Base-by-base conservation (phyloP, 176 grass and related monocot species). In the Bromus sterilis region DNA sequence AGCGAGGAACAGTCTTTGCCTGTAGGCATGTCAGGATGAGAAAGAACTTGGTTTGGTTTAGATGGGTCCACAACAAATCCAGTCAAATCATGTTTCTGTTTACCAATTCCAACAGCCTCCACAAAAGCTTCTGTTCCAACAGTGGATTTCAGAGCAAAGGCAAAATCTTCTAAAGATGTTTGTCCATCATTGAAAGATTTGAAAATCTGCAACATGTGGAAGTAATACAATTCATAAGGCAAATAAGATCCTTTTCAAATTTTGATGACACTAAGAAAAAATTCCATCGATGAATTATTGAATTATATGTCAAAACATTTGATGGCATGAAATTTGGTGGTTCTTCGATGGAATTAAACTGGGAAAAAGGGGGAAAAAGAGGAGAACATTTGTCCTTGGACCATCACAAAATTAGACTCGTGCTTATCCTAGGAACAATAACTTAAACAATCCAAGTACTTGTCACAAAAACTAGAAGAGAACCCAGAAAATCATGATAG, bases 1-100 rank as follows among this genome's bases (percentile, higher is more conserved):
- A 99, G 96, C 15, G 87, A 91, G 1, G 93, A 99, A 74, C 80
- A 99, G 66, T 92, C 96, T 82, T 99, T 99, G 76, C 96, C 96
- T 31, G 87, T 72, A 32, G 93, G 93, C 53, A 95, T 85, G 66
- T 95, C 96, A 20, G 87, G 75, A 11, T 81, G 86, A 70, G 87
- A 69, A 43, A 78, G 21, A 51, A 60, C 35, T 40, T 92, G 89
- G 65, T 82, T 87, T 41, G 79, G 60, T 87, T 92, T 92, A 83
- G 82, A 73, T 79, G 87, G 89, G 72, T 99, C 96, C 39, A 75
- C 57, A 61, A 85, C 68, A 77, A 86, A 86, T 77, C 85, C 89
- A 20, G 93, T 93, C 81, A 99, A 82, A 83, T 95, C 96, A 28
- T 71, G 76, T 76, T 91, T 92, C 66, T 89, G 88, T 87, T 91